Base-by-base conservation (phyloP, 2,329 filamentous ascomycete genomes). In the Paracorniculantispora psalliotae region DNA sequence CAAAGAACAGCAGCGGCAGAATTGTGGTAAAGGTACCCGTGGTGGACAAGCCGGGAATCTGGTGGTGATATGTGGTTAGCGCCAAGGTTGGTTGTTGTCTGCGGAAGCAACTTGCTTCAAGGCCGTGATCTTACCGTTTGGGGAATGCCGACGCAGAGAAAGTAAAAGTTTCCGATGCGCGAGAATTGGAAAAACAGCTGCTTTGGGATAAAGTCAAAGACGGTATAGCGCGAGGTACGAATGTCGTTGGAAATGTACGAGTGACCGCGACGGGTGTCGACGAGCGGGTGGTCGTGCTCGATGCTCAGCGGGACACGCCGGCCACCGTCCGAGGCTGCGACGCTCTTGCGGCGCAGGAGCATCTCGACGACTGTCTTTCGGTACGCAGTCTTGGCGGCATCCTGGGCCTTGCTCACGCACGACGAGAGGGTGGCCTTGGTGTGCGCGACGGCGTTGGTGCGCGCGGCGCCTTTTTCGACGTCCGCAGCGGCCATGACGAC, bases 131-230 rank as follows among this genome's bases (percentile, higher is more conserved):
- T 37, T 63, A 75, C 73, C 75, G 90, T 91, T 73, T 96, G 91
- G 52, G 93, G 80, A 61, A 96, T 86, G 46, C 90, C 90, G 63
- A 96, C 85, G 65, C 90, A 87, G 59, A 96, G 80, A 72, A 96
- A 96, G 72, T 96, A 84, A 67, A 96, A 94, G 72, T 96, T 96
- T 64, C 89, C 89, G 50, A 96, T 75, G 62, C 93, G 89, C 8
- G 90, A 90, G 69, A 94, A 94, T 68, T 96, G 91, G 57, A 91
- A 92, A 61, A 92, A 81, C 17, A 96, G 72, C 69, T 96, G 92
- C 62, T 91, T 90, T 2, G 91, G 92, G 15, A 96, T 73, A 70
- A 96, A 96, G 71, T 92, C 89, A 81, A 87, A 92, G 2, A 90
- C 73, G 21, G 87, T 94, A 71, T 96, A 96, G 50, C 91, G 85